Evolutionary conservation across 495 filamentous ascomycete genomes (phyloP), one percentile per base, ranked within the genome.

Genomic region (Xylaria scruposa): DNA sequence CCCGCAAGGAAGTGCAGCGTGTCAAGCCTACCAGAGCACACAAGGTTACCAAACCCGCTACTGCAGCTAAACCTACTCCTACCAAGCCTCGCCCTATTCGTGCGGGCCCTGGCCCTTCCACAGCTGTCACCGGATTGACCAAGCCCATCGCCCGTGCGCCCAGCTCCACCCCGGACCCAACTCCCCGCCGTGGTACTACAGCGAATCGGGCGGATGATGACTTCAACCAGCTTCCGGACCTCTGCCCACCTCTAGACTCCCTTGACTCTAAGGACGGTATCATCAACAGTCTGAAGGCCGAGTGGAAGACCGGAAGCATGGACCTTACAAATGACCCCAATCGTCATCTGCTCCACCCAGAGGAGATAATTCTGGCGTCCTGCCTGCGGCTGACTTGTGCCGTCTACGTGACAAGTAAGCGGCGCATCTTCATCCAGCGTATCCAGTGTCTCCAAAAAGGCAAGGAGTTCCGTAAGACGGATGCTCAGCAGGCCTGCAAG

Each of bases 391-490:
- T 99, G 44, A 91, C 92, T 73, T 95, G 92, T 77, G 94, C 94
- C 36, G 95, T 93, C 53, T 99, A 99, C 76, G 87, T 99, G 33
- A 95, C 93, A 76, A 96, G 92, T 85, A 99, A 99, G 87, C 90
- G 96, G 73, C 90, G 94, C 44, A 97, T 99, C 81, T 98, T 99
- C 77, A 83, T 91, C 42, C 89, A 89, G 66, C 91, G 93, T 36
- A 85, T 94, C 63, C 88, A 91, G 59, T 88, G 91, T 29, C 82
- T 93, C 54, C 81, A 81, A 61, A 89, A 90, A 61, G 87, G 88
- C 75, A 96, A 97, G 81, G 93, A 96, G 77, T 99, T 99, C 78
- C 88, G 93, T 72, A 99, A 98, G 89, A 98, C 96, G n/a, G 93
- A 97, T 79, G 93, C 94, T 42, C 96, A 99, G 81, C 93, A 97